Evolutionary conservation across 164 flowering plant genomes (phyloP).

Genomic region (Dillenia suffruticosa): DNA sequence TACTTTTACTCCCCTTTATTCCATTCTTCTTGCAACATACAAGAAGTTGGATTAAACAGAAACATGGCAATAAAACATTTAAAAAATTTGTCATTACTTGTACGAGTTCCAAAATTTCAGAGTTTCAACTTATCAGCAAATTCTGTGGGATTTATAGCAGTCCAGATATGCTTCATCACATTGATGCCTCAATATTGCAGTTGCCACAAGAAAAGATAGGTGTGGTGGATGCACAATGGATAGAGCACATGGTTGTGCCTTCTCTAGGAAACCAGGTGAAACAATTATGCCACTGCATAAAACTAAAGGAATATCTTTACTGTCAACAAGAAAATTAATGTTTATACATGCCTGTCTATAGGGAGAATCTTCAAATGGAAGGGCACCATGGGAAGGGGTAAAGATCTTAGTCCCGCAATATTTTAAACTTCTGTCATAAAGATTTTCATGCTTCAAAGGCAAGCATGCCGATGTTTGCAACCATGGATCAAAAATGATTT

Average conservation of each 20-base stretch:
- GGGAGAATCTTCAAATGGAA: constrained; percentile 18
- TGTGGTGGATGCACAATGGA: constrained; percentile 26
- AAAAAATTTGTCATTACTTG: too few species aligned
- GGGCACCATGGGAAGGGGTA: constrained; percentile 22
- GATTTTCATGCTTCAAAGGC: neutral
- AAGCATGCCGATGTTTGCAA: neutral
- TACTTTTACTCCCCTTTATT: too few species aligned
- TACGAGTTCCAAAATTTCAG: too few species aligned
- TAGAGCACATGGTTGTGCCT: constrained; percentile 16
- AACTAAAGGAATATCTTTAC: neutral
- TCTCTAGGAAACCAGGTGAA: constrained; percentile 25
- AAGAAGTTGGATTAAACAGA: too few species aligned
- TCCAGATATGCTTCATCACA: neutral
- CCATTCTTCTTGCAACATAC: too few species aligned
- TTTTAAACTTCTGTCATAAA: too few species aligned
- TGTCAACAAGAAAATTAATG: too few species aligned
- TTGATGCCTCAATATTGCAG: constrained; percentile 5
- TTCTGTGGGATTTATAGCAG: neutral
- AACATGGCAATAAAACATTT: too few species aligned
- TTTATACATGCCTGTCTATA: neutral
- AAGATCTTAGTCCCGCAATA: neutral
- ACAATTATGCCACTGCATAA: neutral
- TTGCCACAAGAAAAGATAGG: constrained; percentile 21
- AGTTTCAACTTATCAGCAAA: too few species aligned
- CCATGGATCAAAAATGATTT: neutral